Evolutionary conservation across 805 yeast species (phyloP).

Genomic region (Torulaspora delbrueckii): DNA sequence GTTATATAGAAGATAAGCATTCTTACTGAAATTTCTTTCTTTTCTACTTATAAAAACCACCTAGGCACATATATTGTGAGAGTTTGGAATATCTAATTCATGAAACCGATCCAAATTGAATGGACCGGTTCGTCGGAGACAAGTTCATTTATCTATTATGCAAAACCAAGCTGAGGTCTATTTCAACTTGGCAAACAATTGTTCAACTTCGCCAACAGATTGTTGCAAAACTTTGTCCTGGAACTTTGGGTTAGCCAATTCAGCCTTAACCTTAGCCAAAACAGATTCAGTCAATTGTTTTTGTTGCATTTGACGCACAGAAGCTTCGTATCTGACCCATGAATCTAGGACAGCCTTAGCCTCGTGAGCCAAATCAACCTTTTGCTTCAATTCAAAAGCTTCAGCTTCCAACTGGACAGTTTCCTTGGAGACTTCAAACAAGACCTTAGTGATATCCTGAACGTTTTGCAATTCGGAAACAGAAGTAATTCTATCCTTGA

Average conservation of each 20-base stretch:
- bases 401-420: conserved; percentile 94
- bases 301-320: conserved; percentile 94
- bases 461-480: conserved; percentile 90
- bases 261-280: conserved; percentile 81
- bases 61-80: conserved; percentile 4
- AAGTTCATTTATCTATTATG: conserved; percentile 4
- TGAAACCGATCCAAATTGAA: conserved; percentile 5
- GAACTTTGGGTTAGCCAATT: conserved; percentile 81
- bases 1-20: background rate
- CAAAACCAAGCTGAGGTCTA: conserved; percentile 11
- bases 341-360: conserved; percentile 95
- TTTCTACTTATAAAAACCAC: background rate
- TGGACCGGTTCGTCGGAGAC: conserved; percentile 3
- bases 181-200: conserved; percentile 52
- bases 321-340: conserved; percentile 97
- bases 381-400: conserved; percentile 88
- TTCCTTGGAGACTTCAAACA: conserved; percentile 92
- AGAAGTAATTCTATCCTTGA: conserved; percentile 82
- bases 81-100: conserved; percentile 25
- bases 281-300: conserved; percentile 82
- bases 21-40: background rate
- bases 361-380: conserved; percentile 78
- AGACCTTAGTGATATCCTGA: conserved; percentile 82
- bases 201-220: conserved; percentile 89
- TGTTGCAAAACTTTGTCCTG: conserved; percentile 89